phyloP scores from a whole-genome alignment of 352 stramenopile genomes.

The Chrysophaeum taylorii region DNA sequence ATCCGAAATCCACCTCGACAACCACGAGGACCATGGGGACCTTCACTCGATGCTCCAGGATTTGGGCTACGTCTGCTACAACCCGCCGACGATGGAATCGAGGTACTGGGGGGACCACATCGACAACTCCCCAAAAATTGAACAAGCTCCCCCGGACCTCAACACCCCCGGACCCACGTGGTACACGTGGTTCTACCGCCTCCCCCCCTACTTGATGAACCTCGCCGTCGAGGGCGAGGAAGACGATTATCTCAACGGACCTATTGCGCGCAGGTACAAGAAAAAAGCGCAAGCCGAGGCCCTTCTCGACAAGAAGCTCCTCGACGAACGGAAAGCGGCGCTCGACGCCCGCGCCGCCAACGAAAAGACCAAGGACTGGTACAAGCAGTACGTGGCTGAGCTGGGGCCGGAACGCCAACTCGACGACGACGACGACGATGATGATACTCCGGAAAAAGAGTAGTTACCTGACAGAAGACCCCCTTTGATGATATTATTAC shows the following conservation, averaged over 20 bases:
- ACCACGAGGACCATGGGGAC: background rate
- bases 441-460: too few species aligned
- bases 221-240: conserved; percentile 3
- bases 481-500: too few species aligned
- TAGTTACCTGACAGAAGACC: too few species aligned
- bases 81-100: background rate
- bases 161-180: background rate
- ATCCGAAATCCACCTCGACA: background rate
- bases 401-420: too few species aligned
- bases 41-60: background rate
- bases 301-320: background rate
- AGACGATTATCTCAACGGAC: background rate
- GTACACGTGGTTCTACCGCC: conserved; percentile 12
- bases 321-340: background rate
- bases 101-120: conserved; percentile 2
- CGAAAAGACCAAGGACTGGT: background rate
- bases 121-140: background rate
- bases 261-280: background rate
- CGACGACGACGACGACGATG: too few species aligned
- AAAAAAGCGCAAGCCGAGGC: background rate
- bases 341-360: background rate
- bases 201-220: background rate
- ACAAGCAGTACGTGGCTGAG: background rate
- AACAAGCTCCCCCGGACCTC: background rate
- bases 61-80: conserved; percentile 12